These are phyloP conservation scores for Leishmania turanica DNA, from an alignment of 208 protist genomes.

Conservation along the genomic window DNA sequence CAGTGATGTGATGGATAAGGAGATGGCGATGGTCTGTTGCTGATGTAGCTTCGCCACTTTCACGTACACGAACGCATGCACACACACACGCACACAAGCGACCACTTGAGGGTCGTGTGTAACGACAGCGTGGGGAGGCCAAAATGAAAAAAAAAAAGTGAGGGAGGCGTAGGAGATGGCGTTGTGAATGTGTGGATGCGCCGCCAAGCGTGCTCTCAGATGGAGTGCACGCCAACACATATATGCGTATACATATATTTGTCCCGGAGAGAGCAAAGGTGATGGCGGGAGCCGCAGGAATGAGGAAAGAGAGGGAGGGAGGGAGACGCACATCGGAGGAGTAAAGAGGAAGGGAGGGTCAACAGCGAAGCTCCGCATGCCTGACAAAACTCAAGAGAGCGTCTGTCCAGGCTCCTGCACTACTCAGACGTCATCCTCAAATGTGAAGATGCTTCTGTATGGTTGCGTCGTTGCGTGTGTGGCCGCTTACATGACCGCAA, in stretches of 20 bases:
- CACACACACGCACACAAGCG: not conserved
- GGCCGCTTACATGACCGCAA: not conserved
- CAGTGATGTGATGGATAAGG: not conserved
- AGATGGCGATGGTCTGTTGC: not conserved
- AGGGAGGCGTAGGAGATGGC: not conserved
- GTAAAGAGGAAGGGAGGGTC: not conserved
- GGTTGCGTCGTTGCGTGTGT: not conserved
- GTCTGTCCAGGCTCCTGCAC: not conserved
- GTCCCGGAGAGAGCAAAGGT: constrained; percentile 4
- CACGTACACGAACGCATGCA: not conserved
- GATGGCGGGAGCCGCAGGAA: not conserved
- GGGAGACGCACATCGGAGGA: not conserved
- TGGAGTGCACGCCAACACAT: not conserved
- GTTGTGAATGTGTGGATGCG: not conserved
- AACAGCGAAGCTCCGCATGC: not conserved
- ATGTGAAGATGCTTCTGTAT: not conserved
- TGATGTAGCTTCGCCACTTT: not conserved
- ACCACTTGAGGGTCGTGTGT: not conserved
- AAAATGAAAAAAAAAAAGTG: not conserved
- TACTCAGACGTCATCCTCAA: not conserved
- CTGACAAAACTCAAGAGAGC: not conserved
- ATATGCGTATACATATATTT: not conserved
- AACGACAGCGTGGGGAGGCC: not conserved
- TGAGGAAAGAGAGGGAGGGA: constrained; percentile 1
- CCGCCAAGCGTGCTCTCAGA: not conserved